Conservation (phyloP, 2,329 filamentous ascomycete species). For the Aspergillus luchuensis region DNA sequence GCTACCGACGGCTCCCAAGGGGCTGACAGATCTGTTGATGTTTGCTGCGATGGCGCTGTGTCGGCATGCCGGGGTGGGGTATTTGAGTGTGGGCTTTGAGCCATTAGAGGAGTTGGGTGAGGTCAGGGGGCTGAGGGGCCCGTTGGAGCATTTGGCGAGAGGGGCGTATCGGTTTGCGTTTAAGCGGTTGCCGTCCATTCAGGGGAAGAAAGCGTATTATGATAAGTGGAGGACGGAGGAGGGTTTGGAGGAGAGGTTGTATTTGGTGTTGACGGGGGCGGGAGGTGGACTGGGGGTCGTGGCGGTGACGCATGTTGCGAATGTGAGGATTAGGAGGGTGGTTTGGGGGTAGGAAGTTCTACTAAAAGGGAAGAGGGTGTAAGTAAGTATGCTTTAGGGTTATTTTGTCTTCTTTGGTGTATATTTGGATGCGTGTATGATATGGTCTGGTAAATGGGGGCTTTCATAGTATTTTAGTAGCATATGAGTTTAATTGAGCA, state of each 20-base stretch:
- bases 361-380: not conserved
- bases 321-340: conserved; percentile 38
- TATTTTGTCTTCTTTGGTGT: not conserved
- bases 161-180: conserved; percentile 37
- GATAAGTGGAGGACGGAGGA: conserved; percentile 44
- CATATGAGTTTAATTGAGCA: too few relatives aligned
- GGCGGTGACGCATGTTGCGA: conserved; percentile 43
- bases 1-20: conserved; percentile 36
- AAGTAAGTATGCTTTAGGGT: not conserved
- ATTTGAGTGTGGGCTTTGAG: conserved; percentile 45
- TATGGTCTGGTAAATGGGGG: too few relatives aligned
- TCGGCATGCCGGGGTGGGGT: conserved; percentile 33
- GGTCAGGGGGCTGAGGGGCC: conserved; percentile 34
- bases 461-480: too few relatives aligned
- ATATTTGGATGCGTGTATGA: too few relatives aligned
- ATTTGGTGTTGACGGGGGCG: conserved; percentile 40
- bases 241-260: conserved; percentile 33
- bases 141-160: conserved; percentile 32
- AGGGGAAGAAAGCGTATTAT: conserved; percentile 44
- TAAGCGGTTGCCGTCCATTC: conserved; percentile 33
- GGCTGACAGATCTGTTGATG: conserved; percentile 43
- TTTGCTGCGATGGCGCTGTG: conserved; percentile 43
- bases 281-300: conserved; percentile 34
- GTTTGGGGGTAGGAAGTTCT: not conserved
- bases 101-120: conserved; percentile 36